These are phyloP conservation scores for Reutealis trisperma DNA, from an alignment of 345 rosid species.

Conservation along the genomic window DNA sequence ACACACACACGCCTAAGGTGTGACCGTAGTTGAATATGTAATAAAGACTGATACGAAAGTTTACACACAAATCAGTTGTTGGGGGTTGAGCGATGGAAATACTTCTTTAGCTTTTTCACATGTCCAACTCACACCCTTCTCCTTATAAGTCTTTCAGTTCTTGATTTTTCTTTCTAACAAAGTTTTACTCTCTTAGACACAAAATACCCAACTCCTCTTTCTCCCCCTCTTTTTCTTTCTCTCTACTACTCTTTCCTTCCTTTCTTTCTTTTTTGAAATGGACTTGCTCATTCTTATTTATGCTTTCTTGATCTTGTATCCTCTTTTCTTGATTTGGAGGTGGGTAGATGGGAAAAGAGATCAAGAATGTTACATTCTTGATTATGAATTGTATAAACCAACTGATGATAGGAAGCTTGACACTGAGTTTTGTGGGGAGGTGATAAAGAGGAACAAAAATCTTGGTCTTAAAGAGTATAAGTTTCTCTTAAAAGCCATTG, in stretches of 20 bases:
- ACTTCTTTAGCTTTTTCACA: slow-evolving; percentile 27
- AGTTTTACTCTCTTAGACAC: not conserved
- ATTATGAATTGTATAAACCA: slow-evolving; percentile 49
- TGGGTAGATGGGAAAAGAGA: slow-evolving; percentile 28
- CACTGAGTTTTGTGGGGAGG: slow-evolving; percentile 39
- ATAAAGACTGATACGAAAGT: slow-evolving; percentile 24
- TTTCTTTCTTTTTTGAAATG: slow-evolving; percentile 21
- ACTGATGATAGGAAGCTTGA: slow-evolving; percentile 40
- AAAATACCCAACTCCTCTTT: not conserved
- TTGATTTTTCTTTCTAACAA: slow-evolving; percentile 12
- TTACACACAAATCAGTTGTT: slow-evolving; percentile 28
- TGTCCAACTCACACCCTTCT: slow-evolving; percentile 19
- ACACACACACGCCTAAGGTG: not conserved
- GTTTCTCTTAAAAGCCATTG: slow-evolving; percentile 51
- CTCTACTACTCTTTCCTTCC: not conserved
- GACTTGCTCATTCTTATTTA: slow-evolving; percentile 28
- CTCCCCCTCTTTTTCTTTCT: not conserved
- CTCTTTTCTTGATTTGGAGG: slow-evolving; percentile 27
- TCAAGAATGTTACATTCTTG: slow-evolving; percentile 45
- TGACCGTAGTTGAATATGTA: slow-evolving; percentile 17
- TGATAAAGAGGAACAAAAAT: slow-evolving; percentile 40
- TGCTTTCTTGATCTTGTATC: slow-evolving; percentile 29
- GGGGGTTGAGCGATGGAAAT: slow-evolving; percentile 44
- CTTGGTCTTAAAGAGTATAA: slow-evolving; percentile 50
- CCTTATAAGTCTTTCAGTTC: slow-evolving; percentile 18